These are phyloP conservation scores for Candolleomyces efflorescens DNA, from an alignment of 768 basidiomycete species.

Conservation along the genomic window DNA sequence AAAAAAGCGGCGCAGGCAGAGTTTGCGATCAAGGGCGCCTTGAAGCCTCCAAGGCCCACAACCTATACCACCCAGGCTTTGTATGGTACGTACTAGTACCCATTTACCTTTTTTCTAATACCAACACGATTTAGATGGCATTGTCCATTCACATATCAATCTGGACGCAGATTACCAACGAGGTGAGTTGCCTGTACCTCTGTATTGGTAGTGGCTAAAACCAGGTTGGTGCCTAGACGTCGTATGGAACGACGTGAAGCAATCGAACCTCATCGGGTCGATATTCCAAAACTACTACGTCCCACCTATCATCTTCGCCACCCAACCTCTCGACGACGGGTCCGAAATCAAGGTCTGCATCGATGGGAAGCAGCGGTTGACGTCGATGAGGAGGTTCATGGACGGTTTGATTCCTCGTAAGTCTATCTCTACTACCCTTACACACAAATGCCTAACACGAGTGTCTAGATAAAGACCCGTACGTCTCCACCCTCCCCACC, in stretches of 20 bases:
- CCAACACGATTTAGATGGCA: constrained; percentile 70
- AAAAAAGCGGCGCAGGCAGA: constrained; percentile 5
- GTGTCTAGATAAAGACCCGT: too few relatives aligned
- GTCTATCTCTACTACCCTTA: constrained; percentile 17
- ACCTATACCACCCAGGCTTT: constrained; percentile 62
- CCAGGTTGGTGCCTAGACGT: constrained; percentile 43
- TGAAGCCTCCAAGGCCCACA: constrained; percentile 55
- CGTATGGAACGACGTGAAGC: constrained; percentile 77
- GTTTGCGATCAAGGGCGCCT: constrained; percentile 38
- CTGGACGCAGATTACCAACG: constrained; percentile 78
- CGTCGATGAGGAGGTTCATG: constrained; percentile 64
- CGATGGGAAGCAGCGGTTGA: constrained; percentile 79
- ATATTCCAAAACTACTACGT: constrained; percentile 71
- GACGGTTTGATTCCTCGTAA: constrained; percentile 43
- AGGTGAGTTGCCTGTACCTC: constrained; percentile 34
- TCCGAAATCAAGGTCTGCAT: constrained; percentile 64
- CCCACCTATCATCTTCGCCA: constrained; percentile 63
- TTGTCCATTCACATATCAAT: constrained; percentile 58
- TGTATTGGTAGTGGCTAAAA: not conserved
- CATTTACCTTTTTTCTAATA: too few relatives aligned
- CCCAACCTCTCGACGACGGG: constrained; percentile 54
- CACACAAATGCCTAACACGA: not conserved
- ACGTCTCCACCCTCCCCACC: too few relatives aligned
- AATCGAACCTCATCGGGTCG: constrained; percentile 72
- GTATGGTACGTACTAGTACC: constrained; percentile 51